Percentiles rank a stretch among this genome's conserved stretches.
phyloP scores from a whole-genome alignment of 2,329 filamentous ascomycete species.

The Fusarium albosuccineum region DNA sequence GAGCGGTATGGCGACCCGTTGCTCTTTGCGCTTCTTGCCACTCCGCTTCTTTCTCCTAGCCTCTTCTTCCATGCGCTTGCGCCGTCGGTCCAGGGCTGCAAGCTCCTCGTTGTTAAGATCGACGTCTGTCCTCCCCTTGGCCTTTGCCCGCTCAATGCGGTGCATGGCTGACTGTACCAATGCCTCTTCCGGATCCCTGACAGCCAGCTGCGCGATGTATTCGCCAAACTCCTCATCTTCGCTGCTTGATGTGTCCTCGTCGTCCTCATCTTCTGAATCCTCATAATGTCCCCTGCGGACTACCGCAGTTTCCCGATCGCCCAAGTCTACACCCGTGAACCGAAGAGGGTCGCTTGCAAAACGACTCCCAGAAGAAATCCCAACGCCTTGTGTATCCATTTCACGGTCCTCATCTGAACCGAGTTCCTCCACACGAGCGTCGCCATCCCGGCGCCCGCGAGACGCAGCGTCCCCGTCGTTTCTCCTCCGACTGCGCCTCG shows the following conservation, averaged over 20 bases:
- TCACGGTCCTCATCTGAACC: constrained; percentile 71
- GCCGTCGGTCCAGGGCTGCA: constrained; percentile 79
- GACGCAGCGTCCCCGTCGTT: constrained; percentile 62
- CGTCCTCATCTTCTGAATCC: constrained; percentile 51
- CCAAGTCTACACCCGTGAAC: constrained; percentile 72
- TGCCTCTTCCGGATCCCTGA: constrained; percentile 77
- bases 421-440: constrained; percentile 73
- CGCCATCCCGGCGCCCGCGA: constrained; percentile 52
- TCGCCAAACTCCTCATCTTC: constrained; percentile 57
- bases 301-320: constrained; percentile 54
- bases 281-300: constrained; percentile 54
- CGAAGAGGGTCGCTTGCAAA: constrained; percentile 71
- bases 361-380: constrained; percentile 62
- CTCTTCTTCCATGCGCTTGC: constrained; percentile 69
- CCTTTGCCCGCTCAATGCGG: constrained; percentile 83
- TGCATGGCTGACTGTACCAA: constrained; percentile 83
- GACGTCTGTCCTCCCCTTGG: constrained; percentile 82
- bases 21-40: constrained; percentile 57
- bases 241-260: constrained; percentile 50
- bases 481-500: constrained; percentile 83
- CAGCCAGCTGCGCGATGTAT: constrained; percentile 68
- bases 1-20: constrained; percentile 66
- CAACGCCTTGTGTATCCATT: constrained; percentile 68
- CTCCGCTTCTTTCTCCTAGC: constrained; percentile 51
- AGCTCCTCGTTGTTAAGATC: constrained; percentile 84